These are phyloP conservation scores for Taphrina confusa DNA, from an alignment of 1,139 yeast genomes.

Conservation along the genomic window DNA sequence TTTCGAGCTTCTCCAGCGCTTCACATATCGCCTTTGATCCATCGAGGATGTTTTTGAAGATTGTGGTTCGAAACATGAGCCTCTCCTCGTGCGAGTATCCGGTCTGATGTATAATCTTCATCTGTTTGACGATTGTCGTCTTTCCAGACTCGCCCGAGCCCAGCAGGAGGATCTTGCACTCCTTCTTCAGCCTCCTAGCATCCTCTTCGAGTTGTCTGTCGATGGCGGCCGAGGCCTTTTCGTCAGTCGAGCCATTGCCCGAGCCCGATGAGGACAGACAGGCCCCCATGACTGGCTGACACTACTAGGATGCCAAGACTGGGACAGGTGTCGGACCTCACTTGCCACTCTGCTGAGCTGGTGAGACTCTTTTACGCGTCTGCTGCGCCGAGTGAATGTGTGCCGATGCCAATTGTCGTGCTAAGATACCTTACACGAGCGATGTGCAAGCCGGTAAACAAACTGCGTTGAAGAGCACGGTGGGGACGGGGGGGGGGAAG, in stretches of 20 bases:
- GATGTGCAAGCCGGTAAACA: too few relatives aligned
- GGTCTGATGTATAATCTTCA: conserved; percentile 79
- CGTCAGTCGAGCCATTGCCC: conserved; percentile 6
- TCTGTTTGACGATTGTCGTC: conserved; percentile 89
- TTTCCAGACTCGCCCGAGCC: conserved; percentile 98
- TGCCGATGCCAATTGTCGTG: too few relatives aligned
- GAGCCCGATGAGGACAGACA: conserved; percentile 27
- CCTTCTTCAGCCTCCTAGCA: conserved; percentile 42
- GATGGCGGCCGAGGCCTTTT: conserved; percentile 35
- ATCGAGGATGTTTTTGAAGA: conserved; percentile 90
- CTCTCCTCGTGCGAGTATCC: conserved; percentile 83
- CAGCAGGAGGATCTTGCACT: conserved; percentile 62
- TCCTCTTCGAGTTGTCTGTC: conserved; percentile 40
- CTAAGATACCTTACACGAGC: too few relatives aligned
- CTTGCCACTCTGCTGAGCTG: too few relatives aligned
- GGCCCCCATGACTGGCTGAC: too few relatives aligned
- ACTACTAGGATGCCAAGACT: too few relatives aligned
- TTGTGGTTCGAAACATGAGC: conserved; percentile 75
- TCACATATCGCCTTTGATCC: conserved; percentile 69
- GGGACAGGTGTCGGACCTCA: too few relatives aligned
- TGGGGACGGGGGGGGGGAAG: too few relatives aligned
- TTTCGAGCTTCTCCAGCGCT: conserved; percentile 32
- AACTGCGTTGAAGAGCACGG: too few relatives aligned
- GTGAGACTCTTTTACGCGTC: too few relatives aligned
- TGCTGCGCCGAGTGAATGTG: too few relatives aligned